Percentiles rank a stretch among this genome's conserved stretches.
Conservation (phyloP, 345 rosid species). For the Diplotaxis tenuifolia region DNA sequence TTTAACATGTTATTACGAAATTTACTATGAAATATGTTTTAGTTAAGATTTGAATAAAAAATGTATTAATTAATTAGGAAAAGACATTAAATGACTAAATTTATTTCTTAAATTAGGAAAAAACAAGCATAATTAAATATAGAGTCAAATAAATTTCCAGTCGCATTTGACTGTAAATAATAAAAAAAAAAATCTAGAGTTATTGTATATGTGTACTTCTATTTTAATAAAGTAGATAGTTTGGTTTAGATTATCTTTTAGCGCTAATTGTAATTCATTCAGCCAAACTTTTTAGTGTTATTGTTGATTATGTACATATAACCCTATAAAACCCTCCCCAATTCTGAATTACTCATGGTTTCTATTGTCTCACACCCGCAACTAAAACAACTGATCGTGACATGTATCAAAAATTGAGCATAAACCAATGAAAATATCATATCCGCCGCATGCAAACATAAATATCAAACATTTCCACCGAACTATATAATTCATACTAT, state of each 20-base stretch:
- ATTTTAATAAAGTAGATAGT: no score
- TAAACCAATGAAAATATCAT: background rate
- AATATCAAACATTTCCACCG: background rate
- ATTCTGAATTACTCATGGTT: background rate
- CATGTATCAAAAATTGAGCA: background rate
- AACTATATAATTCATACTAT: background rate
- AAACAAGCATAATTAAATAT: no score
- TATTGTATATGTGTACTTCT: no score
- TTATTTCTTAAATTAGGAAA: no score
- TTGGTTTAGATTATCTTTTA: background rate
- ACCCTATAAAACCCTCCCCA: background rate
- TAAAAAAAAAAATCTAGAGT: no score
- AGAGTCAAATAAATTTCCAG: no score
- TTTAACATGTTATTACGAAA: no score
- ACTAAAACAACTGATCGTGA: background rate
- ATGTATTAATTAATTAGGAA: no score
- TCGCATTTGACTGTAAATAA: no score
- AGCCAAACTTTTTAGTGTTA: background rate
- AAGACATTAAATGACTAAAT: no score
- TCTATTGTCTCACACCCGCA: background rate
- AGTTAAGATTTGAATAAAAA: no score
- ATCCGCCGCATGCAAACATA: background rate
- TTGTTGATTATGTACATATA: background rate
- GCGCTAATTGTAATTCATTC: background rate
- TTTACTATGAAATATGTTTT: no score